Evolutionary conservation across 169 alveolate species (phyloP), one percentile per base, ranked within the genome.

Genomic region (Plasmodium gonderi): DNA sequence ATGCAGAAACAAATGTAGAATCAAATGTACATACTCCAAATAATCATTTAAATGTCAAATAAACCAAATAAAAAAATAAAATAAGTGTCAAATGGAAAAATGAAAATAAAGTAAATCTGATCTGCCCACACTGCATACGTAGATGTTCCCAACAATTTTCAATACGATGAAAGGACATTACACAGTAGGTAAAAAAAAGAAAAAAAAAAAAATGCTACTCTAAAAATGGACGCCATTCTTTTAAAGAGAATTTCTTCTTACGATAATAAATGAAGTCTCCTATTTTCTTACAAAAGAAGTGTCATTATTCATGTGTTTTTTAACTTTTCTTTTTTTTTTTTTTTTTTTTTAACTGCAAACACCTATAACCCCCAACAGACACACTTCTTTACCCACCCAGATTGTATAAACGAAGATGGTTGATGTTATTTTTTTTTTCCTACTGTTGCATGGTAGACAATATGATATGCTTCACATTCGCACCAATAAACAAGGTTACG

Each of bases 391-490:
- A n/a, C n/a, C n/a, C n/a, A n/a, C n/a, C n/a, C n/a, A n/a, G n/a
- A n/a, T n/a, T n/a, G 67, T 45, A 80, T 49, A 80, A 64, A 65
- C 68, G 91, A 64, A 80, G 91, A 80, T 80, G 91, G 91, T 17
- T 80, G 79, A 80, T 80, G 91, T 42, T 80, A 45, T 80, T 80
- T 80, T 80, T 60, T 80, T 80, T 80, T 64, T 80, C 91, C 67
- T 80, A 64, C 33, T 80, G 91, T 45, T 80, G 91, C 72, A 80
- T 80, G 91, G 79, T 65, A 17, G 91, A 80, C 54, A 80, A 80
- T 33, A 23, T 80, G 47, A 80, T 80, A 14, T 80, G 91, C 47
- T 80, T 80, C 72, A 80, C 91, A 38, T 80, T 80, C 40, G 79
- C 91, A n/a, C 91, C 91, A 38, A 65, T 80, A 60, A 80, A 69